Evolutionary conservation across 2,329 filamentous ascomycete genomes (phyloP).

Genomic region (Scedosporium dehoogii): DNA sequence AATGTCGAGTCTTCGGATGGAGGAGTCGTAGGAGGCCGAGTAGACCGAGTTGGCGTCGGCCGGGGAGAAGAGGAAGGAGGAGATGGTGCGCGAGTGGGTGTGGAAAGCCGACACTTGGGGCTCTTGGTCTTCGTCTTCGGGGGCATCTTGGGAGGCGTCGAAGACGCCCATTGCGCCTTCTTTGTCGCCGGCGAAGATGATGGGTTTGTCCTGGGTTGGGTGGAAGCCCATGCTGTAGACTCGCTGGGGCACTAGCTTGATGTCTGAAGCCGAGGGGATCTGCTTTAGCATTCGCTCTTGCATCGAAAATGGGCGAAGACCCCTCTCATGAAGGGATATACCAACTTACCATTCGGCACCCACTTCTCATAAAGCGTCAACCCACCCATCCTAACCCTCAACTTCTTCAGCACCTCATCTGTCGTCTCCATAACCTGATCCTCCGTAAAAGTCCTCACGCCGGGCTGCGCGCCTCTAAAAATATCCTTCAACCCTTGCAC

Average conservation of each 20-base stretch:
- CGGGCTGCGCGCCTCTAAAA: slow-evolving; percentile 61
- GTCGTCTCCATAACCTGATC: slow-evolving; percentile 72
- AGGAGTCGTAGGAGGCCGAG: slow-evolving; percentile 86
- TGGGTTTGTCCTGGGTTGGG: slow-evolving; percentile 71
- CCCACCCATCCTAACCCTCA: slow-evolving; percentile 68
- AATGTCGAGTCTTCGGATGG: slow-evolving; percentile 78
- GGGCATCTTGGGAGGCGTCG: slow-evolving; percentile 64
- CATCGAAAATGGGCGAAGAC: background rate
- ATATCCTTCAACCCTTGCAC: slow-evolving; percentile 53
- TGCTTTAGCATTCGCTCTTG: background rate
- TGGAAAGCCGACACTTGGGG: slow-evolving; percentile 86
- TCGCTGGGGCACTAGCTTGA: slow-evolving; percentile 83
- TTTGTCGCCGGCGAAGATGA: slow-evolving; percentile 93
- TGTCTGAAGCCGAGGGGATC: slow-evolving; percentile 41
- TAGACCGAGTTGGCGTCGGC: slow-evolving; percentile 66
- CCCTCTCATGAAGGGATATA: too few species aligned
- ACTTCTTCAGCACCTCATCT: slow-evolving; percentile 61
- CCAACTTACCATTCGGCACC: slow-evolving; percentile 62
- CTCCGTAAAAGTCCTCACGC: slow-evolving; percentile 76
- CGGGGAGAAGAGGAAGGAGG: slow-evolving; percentile 69
- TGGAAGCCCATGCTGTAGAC: slow-evolving; percentile 86
- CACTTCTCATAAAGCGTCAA: slow-evolving; percentile 76
- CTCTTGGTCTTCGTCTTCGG: slow-evolving; percentile 60
- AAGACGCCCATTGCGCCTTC: slow-evolving; percentile 84
- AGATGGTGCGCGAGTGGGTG: slow-evolving; percentile 79